Base-by-base conservation (phyloP, 345 rosid species). In the Aquilaria sinensis region DNA sequence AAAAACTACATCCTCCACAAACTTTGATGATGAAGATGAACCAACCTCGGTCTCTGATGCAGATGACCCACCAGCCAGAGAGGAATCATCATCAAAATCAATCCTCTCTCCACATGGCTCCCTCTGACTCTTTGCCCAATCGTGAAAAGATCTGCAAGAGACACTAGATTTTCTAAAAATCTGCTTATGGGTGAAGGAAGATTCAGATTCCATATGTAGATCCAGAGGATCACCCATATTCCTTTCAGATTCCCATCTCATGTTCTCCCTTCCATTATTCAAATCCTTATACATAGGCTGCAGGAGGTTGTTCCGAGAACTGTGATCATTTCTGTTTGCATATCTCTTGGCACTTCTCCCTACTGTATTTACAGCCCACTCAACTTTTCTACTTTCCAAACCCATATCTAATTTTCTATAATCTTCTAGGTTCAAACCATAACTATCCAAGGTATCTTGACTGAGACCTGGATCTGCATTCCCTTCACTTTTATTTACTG, bases 1-100 rank as follows among this genome's bases (percentile, higher is more conserved):
- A 60, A 87, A 84, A 46, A 67, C 54, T 52, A 75, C 58, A 70
- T 84, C 93, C 64, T 78, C 83, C 2, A 77, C 62, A 55, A 84
- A 58, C 46, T 41, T 51, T 31, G 89, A 79, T 49, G 85, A 66
- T 29, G 75, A 68, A 57, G 79, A 63, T 1, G 78, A 66, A 67
- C 51, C 47, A 55, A 48, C 52, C 51, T 62, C 79, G 56, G 63
- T 34, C 57, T 72, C 76, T 8, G 8, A 9, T 51, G 64, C 49
- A 48, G 68, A 52, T 45, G 54, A 61, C 50, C 32, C 30, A 52
- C 76, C 70, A 30, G 45, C 61, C 41, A 56, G 49, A 56, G 55
- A 47, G 47, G 68, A 68, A 75, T 75, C 66, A 30, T 59, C 75
- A 12, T 61, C 57, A 57, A 52, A 5, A 59, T 53, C 30, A 57